A percentile compares a stretch with the other conserved stretches of the same genome.
Evolutionary conservation across 2,329 filamentous ascomycete genomes (phyloP).

Genomic region (Cladophialophora psammophila): DNA sequence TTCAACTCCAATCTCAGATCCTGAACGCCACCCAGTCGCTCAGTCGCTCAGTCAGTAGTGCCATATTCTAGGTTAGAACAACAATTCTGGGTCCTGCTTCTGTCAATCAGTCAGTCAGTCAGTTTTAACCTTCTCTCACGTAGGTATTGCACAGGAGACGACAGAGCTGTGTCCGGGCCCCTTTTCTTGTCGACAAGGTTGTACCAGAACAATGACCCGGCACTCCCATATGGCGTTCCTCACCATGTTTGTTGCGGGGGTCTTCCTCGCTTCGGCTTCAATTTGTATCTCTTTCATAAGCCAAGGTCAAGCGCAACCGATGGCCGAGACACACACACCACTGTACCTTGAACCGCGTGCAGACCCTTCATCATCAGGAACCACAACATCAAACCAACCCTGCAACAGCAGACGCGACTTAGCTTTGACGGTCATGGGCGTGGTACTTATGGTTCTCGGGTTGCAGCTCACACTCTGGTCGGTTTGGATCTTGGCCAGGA

Average conservation of each 20-base stretch:
- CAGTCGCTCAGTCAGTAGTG: too few species aligned
- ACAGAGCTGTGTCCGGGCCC: too few species aligned
- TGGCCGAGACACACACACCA: not conserved
- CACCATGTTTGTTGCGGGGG: not conserved
- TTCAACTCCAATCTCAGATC: too few species aligned
- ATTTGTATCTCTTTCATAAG: not conserved
- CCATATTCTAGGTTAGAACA: too few species aligned
- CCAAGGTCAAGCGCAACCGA: not conserved
- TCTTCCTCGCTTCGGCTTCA: not conserved
- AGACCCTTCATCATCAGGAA: not conserved
- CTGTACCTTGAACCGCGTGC: not conserved
- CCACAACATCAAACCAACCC: not conserved
- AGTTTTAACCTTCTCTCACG: too few species aligned
- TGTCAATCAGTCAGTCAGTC: too few species aligned
- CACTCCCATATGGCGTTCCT: not conserved
- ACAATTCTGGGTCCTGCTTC: too few species aligned
- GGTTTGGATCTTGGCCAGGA: conserved; percentile 7
- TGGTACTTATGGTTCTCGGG: not conserved
- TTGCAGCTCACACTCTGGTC: conserved; percentile 13
- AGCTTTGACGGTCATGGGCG: conserved; percentile 1
- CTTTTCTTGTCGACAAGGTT: too few species aligned
- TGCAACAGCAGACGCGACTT: conserved; percentile 5
- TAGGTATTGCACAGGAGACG: too few species aligned
- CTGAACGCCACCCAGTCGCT: too few species aligned
- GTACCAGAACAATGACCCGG: too few species aligned